Percentiles rank a stretch among this genome's conserved stretches.
Conservation (phyloP, 139 green algal species). For the Chlorella sp. region DNA sequence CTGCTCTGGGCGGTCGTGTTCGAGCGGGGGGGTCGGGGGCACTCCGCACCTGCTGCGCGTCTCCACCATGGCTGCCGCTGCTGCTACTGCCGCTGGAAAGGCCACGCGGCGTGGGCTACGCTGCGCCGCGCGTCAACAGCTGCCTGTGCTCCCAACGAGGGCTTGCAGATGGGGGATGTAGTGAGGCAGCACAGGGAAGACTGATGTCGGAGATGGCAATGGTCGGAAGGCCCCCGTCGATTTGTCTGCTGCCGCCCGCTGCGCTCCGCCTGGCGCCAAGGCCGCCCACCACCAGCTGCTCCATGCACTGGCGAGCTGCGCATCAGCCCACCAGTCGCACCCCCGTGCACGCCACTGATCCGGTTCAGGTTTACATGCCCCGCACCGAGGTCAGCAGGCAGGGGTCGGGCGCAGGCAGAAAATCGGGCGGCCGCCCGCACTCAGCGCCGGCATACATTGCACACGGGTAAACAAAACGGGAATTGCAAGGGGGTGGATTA, state of each 20-base stretch:
- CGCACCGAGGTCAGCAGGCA: neutral
- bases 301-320: no score
- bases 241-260: no score
- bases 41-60: conserved; percentile 8
- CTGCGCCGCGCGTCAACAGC: neutral
- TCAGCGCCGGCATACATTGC: neutral
- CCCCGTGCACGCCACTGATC: no score
- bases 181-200: no score
- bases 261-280: neutral
- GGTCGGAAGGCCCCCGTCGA: no score
- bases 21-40: neutral
- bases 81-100: no score
- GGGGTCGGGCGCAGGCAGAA: neutral
- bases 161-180: no score
- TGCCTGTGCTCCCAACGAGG: neutral
- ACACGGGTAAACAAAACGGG: neutral
- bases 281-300: neutral
- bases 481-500: neutral
- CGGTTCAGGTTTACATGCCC: no score
- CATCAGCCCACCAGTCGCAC: neutral
- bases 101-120: neutral
- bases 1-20: no score
- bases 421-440: neutral
- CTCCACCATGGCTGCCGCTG: conserved; percentile 5
- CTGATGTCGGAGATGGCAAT: no score